These are phyloP conservation scores for Clavispora phyllophila DNA, from an alignment of 805 yeast species.

Conservation along the genomic window DNA sequence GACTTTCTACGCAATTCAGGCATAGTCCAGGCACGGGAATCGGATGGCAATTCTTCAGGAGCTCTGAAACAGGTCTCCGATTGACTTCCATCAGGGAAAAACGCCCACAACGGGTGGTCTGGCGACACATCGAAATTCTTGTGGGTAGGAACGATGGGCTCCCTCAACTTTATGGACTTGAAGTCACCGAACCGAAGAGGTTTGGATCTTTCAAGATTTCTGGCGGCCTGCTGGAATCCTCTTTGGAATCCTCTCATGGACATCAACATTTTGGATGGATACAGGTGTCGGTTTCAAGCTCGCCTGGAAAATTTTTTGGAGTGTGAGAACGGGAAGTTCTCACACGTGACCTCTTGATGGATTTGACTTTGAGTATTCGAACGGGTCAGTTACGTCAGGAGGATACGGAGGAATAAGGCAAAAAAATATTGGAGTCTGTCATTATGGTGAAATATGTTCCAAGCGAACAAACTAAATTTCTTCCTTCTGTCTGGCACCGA, in stretches of 20 bases:
- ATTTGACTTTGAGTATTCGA: too few relatives aligned
- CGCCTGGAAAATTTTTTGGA: neutral
- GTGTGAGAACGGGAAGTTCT: neutral
- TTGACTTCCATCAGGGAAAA: conserved; percentile 54
- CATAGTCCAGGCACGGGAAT: conserved; percentile 78
- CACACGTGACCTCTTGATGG: neutral
- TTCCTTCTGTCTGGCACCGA: too few relatives aligned
- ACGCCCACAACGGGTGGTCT: conserved; percentile 94
- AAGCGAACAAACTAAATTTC: too few relatives aligned
- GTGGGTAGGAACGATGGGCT: conserved; percentile 82
- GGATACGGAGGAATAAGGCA: too few relatives aligned
- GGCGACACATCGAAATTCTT: conserved; percentile 67
- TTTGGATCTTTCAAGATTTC: conserved; percentile 11
- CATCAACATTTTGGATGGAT: neutral
- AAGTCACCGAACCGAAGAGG: conserved; percentile 19
- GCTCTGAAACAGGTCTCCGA: conserved; percentile 53
- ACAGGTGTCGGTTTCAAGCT: neutral
- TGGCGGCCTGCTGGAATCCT: conserved; percentile 8
- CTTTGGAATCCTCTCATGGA: conserved; percentile 5
- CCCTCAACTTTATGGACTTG: conserved; percentile 51
- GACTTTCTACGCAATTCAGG: conserved; percentile 87
- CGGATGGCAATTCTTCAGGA: conserved; percentile 44
- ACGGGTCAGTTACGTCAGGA: too few relatives aligned
- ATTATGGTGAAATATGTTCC: too few relatives aligned
- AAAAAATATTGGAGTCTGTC: neutral